Percentiles rank a stretch among this genome's conserved stretches.
phyloP scores from a whole-genome alignment of 2,329 filamentous ascomycete genomes.

The Phyllosticta citrichinensis region DNA sequence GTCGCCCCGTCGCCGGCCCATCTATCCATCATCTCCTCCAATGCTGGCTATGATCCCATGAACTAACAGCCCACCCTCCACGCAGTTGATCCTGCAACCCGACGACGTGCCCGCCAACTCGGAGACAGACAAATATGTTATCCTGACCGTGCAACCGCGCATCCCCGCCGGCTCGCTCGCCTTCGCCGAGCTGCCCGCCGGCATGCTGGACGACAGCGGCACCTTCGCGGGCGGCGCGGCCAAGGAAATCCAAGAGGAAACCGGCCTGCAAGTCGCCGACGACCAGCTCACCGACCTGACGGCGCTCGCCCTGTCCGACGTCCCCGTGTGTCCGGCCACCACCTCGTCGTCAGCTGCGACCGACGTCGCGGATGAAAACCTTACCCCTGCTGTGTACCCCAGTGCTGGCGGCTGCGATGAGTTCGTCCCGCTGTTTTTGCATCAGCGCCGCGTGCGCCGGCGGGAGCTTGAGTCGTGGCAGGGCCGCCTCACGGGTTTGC shows the following conservation, averaged over 20 bases:
- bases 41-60: too few relatives aligned
- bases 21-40: too few relatives aligned
- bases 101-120: constrained; percentile 34
- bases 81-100: constrained; percentile 45
- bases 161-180: constrained; percentile 45
- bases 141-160: constrained; percentile 48
- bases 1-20: too few relatives aligned
- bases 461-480: constrained; percentile 30
- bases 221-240: constrained; percentile 46
- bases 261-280: constrained; percentile 40
- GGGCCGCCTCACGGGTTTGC: constrained; percentile 44
- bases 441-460: constrained; percentile 42
- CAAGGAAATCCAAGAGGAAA: constrained; percentile 49
- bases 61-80: background rate
- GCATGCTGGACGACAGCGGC: constrained; percentile 48
- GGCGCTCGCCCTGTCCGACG: constrained; percentile 31
- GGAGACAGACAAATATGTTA: constrained; percentile 39
- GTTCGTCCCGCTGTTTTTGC: constrained; percentile 47
- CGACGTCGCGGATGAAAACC: constrained; percentile 15
- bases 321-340: background rate
- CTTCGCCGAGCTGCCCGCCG: constrained; percentile 49
- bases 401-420: constrained; percentile 49
- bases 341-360: constrained; percentile 6
- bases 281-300: constrained; percentile 46
- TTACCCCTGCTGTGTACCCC: constrained; percentile 44